Conservation (phyloP, 2,329 filamentous ascomycete genomes). For the Monilinia fructicola region DNA sequence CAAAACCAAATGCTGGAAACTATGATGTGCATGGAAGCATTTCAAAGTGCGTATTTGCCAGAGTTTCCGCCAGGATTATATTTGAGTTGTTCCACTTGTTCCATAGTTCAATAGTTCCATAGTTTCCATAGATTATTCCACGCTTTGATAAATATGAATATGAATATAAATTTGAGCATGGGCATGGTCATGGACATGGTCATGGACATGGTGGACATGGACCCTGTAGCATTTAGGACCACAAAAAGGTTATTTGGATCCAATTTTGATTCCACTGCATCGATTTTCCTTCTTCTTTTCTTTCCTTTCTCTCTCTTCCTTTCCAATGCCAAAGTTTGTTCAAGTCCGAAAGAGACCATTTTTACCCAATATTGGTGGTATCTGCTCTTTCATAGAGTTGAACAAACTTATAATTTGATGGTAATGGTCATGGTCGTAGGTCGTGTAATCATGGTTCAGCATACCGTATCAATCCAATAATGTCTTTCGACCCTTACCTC, state of each 20-base stretch:
- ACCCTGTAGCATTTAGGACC: background rate
- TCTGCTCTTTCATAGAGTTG: background rate
- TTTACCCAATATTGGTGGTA: background rate
- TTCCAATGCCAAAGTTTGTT: background rate
- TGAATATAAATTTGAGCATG: background rate
- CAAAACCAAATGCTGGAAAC: background rate
- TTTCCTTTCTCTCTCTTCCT: background rate
- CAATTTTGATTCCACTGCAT: slow-evolving; percentile 16
- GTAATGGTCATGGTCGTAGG: background rate
- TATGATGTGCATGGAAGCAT: slow-evolving; percentile 15
- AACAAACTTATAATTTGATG: background rate
- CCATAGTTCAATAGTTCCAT: background rate
- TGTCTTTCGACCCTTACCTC: background rate
- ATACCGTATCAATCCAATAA: slow-evolving; percentile 10
- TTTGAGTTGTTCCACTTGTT: slow-evolving; percentile 11
- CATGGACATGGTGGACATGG: background rate
- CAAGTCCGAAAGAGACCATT: background rate
- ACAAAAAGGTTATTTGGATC: slow-evolving; percentile 6
- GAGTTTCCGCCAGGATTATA: slow-evolving; percentile 16
- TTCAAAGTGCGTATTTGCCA: slow-evolving; percentile 1
- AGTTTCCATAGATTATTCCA: slow-evolving; percentile 10
- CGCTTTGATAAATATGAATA: slow-evolving; percentile 5
- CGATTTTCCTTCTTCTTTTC: background rate
- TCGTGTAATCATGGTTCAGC: slow-evolving; percentile 4
- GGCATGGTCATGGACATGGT: no score